Evolutionary conservation across 495 filamentous ascomycete genomes (phyloP).

Genomic region (Talaromyces nanjingensis): DNA sequence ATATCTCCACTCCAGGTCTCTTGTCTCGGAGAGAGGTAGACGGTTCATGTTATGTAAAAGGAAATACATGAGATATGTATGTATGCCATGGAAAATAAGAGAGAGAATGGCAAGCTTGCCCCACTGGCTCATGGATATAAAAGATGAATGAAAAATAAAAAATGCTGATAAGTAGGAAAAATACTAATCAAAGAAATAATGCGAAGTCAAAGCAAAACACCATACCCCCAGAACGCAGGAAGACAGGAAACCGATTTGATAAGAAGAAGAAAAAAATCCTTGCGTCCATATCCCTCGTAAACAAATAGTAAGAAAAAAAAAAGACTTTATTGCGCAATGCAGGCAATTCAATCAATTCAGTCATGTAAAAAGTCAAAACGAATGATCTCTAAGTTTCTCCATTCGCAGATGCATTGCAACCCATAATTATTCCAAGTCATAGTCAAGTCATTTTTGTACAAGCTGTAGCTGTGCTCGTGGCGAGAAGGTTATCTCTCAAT

Average conservation of each 20-base stretch:
- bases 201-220: neutral
- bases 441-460: constrained; percentile 6
- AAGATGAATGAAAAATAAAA: neutral
- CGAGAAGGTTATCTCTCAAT: constrained; percentile 45
- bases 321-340: constrained; percentile 1
- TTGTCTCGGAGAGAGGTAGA: too few species aligned
- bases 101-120: constrained; percentile 8
- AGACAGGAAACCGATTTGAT: constrained; percentile 16
- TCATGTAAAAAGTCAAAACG: constrained; percentile 26
- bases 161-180: neutral
- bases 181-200: constrained; percentile 17
- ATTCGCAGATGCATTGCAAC: constrained; percentile 5
- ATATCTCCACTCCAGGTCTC: neutral
- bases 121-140: neutral
- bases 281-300: constrained; percentile 14
- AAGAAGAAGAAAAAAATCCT: constrained; percentile 9
- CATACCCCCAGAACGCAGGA: constrained; percentile 13
- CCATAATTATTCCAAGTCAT: constrained; percentile 2
- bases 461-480: constrained; percentile 13
- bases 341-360: constrained; percentile 19
- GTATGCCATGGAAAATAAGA: constrained; percentile 3
- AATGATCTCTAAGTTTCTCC: constrained; percentile 12
- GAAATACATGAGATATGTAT: neutral
- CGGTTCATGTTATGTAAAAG: neutral
- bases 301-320: neutral